Conservation (phyloP, 768 basidiomycete genomes). For the Auricularia auricula-judae region DNA sequence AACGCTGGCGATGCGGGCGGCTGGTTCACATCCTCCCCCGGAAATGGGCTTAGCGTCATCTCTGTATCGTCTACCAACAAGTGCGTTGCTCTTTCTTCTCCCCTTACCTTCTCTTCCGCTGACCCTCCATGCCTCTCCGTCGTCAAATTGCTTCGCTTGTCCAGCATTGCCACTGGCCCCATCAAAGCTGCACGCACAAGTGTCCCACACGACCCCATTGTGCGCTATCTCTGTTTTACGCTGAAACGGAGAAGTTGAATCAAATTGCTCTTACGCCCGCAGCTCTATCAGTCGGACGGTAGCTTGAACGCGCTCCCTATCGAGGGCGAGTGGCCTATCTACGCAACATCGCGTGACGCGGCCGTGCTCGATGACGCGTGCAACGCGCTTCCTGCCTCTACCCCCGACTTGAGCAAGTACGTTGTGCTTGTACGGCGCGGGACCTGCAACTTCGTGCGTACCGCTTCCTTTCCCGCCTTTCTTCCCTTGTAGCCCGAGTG, state of each 20-base stretch:
- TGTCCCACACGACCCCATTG: constrained; percentile 13
- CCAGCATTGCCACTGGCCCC: no score
- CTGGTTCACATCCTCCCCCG: constrained; percentile 21
- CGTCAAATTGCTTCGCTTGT: neutral
- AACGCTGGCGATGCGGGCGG: constrained; percentile 23
- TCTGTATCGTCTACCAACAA: constrained; percentile 17
- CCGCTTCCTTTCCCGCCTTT: neutral
- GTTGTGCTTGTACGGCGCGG: constrained; percentile 25
- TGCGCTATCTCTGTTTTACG: neutral
- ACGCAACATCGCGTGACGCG: constrained; percentile 20
- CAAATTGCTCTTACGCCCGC: neutral
- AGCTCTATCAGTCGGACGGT: neutral
- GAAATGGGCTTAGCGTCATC: constrained; percentile 19
- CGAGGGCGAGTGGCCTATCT: constrained; percentile 18
- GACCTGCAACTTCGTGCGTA: constrained; percentile 16
- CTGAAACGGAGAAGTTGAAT: neutral
- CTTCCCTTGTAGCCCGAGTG: neutral
- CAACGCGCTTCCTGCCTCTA: constrained; percentile 15
- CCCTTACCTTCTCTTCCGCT: neutral
- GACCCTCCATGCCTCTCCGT: neutral
- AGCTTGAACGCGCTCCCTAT: constrained; percentile 11
- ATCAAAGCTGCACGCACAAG: no score
- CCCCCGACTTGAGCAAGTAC: constrained; percentile 18
- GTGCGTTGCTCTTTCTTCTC: neutral
- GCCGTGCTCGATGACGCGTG: constrained; percentile 21